These are phyloP conservation scores for Barbarea vulgaris DNA, from an alignment of 345 rosid genomes.

Conservation along the genomic window DNA sequence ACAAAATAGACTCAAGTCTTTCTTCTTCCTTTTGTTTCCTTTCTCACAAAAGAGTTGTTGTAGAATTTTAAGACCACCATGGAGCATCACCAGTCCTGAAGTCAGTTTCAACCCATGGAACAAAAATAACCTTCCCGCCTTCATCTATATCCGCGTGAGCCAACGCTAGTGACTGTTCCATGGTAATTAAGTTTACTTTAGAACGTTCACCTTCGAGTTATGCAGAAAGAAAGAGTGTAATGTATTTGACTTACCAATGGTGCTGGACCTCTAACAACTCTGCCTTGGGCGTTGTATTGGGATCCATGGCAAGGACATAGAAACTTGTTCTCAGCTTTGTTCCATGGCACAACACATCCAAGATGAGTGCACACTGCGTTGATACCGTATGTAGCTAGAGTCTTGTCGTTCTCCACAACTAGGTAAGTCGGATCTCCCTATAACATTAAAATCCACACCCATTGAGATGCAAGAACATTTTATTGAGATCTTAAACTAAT, in stretches of 20 bases:
- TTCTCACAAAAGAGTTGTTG: slow-evolving; percentile 14
- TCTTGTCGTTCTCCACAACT: slow-evolving; percentile 85
- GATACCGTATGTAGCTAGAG: slow-evolving; percentile 79
- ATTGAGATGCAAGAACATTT: slow-evolving; percentile 7
- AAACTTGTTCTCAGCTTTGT: slow-evolving; percentile 88
- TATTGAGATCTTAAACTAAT: not conserved
- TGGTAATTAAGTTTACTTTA: slow-evolving; percentile 1
- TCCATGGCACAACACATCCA: slow-evolving; percentile 95
- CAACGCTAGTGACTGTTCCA: slow-evolving; percentile 79
- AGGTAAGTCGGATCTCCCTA: slow-evolving; percentile 99
- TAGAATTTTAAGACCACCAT: slow-evolving; percentile 76
- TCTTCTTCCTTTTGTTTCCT: not conserved
- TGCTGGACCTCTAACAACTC: slow-evolving; percentile 96
- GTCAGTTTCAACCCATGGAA: slow-evolving; percentile 93
- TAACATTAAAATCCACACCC: not conserved
- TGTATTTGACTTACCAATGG: slow-evolving; percentile 69
- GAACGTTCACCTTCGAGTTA: not conserved
- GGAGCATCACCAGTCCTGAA: slow-evolving; percentile 96
- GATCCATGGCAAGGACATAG: slow-evolving; percentile 98
- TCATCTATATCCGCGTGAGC: slow-evolving; percentile 79
- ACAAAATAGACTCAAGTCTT: slow-evolving; percentile 4
- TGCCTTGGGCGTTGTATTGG: slow-evolving; percentile 96
- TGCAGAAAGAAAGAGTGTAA: not conserved
- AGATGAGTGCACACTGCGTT: slow-evolving; percentile 94
- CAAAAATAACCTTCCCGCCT: slow-evolving; percentile 81